Evolutionary conservation across 495 filamentous ascomycete species (phyloP).

Genomic region (Tuber aestivum): DNA sequence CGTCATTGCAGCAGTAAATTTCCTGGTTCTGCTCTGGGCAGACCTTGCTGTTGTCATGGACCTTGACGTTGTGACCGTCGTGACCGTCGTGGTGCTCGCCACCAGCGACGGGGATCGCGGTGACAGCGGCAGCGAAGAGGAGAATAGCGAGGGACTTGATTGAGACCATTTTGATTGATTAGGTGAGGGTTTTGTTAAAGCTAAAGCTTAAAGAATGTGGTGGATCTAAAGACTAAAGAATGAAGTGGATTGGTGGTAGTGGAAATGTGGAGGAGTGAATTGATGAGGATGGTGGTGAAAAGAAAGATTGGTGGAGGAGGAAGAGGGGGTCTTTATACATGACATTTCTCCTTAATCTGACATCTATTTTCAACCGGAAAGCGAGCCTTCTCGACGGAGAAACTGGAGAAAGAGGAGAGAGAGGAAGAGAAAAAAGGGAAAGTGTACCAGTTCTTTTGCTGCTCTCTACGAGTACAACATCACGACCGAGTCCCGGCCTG

Average conservation of each 20-base stretch:
- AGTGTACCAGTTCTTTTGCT: background rate
- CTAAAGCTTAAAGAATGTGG: background rate
- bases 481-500: background rate
- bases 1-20: background rate
- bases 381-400: background rate
- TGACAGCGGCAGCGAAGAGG: background rate
- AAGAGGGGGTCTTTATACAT: background rate
- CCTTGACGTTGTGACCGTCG: background rate
- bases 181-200: background rate
- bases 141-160: background rate
- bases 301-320: background rate
- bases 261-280: background rate
- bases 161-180: background rate
- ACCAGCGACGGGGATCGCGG: background rate
- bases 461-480: background rate
- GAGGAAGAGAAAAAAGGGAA: background rate
- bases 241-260: background rate
- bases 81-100: background rate
- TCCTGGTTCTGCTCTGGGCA: background rate
- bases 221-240: background rate
- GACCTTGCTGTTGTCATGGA: background rate
- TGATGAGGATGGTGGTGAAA: background rate
- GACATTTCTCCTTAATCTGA: background rate
- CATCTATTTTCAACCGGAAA: background rate
- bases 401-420: background rate